These are phyloP conservation scores for Arthrinium phaeospermum DNA, from an alignment of 2,329 filamentous ascomycete species.

Conservation along the genomic window DNA sequence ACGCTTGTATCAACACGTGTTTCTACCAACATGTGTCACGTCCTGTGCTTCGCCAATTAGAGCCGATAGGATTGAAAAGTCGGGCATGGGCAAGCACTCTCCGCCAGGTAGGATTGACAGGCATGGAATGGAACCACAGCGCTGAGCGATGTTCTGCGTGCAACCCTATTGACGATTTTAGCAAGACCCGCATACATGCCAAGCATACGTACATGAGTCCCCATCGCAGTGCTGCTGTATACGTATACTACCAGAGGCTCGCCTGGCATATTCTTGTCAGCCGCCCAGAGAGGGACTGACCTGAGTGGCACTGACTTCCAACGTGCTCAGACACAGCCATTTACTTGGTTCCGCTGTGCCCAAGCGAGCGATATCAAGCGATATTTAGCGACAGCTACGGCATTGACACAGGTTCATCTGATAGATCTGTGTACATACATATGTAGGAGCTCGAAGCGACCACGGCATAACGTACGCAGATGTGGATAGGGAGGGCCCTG, in stretches of 20 bases:
- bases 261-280: background rate
- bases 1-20: background rate
- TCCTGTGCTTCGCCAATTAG: background rate
- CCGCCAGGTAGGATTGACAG: background rate
- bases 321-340: background rate
- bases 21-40: background rate
- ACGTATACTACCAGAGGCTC: background rate
- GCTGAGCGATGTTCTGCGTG: background rate
- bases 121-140: background rate
- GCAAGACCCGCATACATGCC: constrained; percentile 2
- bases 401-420: background rate
- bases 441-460: background rate
- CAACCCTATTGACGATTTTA: background rate
- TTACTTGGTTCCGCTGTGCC: background rate
- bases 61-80: background rate
- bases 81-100: background rate
- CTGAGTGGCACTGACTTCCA: background rate
- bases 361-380: background rate
- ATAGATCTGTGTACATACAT: background rate
- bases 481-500: background rate
- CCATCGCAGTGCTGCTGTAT: background rate
- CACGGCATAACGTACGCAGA: background rate
- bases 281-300: background rate
- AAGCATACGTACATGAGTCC: background rate
- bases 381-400: background rate